These are phyloP conservation scores for Hapsidospora chrysogenum DNA, from an alignment of 495 filamentous ascomycete genomes.

Conservation along the genomic window DNA sequence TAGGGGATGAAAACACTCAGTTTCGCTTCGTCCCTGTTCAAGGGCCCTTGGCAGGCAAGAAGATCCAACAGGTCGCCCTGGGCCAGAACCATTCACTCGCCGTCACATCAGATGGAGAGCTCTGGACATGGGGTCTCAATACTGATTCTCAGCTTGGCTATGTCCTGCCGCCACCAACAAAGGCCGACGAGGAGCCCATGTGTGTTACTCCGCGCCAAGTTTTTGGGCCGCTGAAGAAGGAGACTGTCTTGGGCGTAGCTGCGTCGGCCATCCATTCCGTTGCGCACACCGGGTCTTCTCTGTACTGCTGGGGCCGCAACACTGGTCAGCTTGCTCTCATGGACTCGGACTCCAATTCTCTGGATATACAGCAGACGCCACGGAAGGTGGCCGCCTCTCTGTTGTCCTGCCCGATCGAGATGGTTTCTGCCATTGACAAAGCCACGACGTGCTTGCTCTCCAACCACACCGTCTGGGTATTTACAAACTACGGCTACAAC, in stretches of 20 bases:
- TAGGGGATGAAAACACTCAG: constrained; percentile 74
- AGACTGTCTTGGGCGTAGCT: constrained; percentile 63
- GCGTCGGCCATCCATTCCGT: constrained; percentile 90
- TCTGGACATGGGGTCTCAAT: constrained; percentile 90
- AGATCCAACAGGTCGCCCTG: constrained; percentile 54
- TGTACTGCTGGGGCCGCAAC: constrained; percentile 94
- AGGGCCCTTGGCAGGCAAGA: constrained; percentile 50
- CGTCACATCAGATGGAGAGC: constrained; percentile 60
- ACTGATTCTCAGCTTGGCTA: constrained; percentile 79
- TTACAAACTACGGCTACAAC: constrained; percentile 84
- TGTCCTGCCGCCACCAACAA: constrained; percentile 32
- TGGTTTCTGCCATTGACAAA: constrained; percentile 77
- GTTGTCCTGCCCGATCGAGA: constrained; percentile 58
- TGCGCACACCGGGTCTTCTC: constrained; percentile 59
- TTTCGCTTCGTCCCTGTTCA: constrained; percentile 74
- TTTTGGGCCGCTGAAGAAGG: constrained; percentile 78
- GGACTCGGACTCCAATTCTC: constrained; percentile 82
- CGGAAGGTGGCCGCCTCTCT: constrained; percentile 77
- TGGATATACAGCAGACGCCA: constrained; percentile 65
- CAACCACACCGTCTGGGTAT: constrained; percentile 78
- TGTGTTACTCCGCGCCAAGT: constrained; percentile 72
- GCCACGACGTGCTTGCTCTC: constrained; percentile 76
- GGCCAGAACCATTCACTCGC: constrained; percentile 87
- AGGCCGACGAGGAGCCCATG: constrained; percentile 63
- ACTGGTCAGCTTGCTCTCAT: constrained; percentile 87